Base-by-base conservation (phyloP, 768 basidiomycete species). In the Leccinum disarticulatum region DNA sequence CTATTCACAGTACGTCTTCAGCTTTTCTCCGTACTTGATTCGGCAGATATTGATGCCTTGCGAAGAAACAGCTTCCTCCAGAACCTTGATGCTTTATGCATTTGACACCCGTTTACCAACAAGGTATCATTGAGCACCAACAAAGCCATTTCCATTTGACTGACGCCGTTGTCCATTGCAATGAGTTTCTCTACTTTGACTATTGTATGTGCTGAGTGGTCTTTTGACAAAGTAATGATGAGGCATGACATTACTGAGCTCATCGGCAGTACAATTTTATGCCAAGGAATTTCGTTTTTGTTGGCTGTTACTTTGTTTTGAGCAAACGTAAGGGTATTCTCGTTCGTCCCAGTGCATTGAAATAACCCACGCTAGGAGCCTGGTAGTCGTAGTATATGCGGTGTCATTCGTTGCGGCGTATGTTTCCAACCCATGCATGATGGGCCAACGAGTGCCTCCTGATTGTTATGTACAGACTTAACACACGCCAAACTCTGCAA, bases 331-430 rank as follows among this genome's bases (percentile, higher is more conserved):
- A 63, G 85, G 71, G 27, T 3, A 41, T 28, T 22, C 7, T 51
- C 47, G 10, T 31, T n/a, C n/a, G 22, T 41, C 17, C 51, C 19
- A 8, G 25, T 27, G 22, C 62, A 14, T 27, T 53, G 47, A 49
- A 56, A 51, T 59, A 41, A 48, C 50, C 27, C 54, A 31, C 57
- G 15, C 25, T 54, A 10, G 10, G 31, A 31, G 31, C 28, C n/a
- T n/a, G n/a, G n/a, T n/a, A n/a, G n/a, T n/a, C n/a, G n/a, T 55
- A 86, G 85, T 87, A 17, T 85, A 87, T 62, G 83, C 80, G 0
- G 80, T 84, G 54, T 87, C 86, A 17, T 79, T 86, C 71, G 74
- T 88, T 68, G 85, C 87, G 52, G 85, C 87, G 84, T 86, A 67
- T 55, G 83, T 73, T 4, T 48, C 43, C 46, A 22, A 38, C 5